Conservation (phyloP, 371 early-diverging fungal genomes). For the Rhizomucor miehei region DNA sequence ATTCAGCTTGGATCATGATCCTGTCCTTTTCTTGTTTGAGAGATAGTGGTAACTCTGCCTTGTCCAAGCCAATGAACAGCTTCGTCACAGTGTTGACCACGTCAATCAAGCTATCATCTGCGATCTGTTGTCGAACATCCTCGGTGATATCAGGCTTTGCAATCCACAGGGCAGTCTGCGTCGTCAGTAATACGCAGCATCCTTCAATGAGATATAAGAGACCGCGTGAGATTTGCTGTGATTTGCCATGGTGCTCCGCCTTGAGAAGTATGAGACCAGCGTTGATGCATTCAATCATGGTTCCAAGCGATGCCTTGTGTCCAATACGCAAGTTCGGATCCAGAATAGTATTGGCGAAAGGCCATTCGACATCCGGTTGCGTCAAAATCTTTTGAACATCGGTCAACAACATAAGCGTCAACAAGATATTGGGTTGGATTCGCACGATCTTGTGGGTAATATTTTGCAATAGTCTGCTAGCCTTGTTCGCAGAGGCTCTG, state of each 20-base stretch:
- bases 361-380: slow-evolving; percentile 21
- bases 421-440: slow-evolving; percentile 18
- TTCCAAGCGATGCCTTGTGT: slow-evolving; percentile 28
- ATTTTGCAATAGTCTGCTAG: slow-evolving; percentile 15
- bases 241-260: slow-evolving; percentile 15
- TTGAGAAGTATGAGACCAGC: slow-evolving; percentile 18
- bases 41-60: background rate
- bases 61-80: slow-evolving; percentile 1
- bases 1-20: slow-evolving; percentile 2
- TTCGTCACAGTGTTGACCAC: slow-evolving; percentile 21
- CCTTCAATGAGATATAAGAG: slow-evolving; percentile 24
- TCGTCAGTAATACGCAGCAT: slow-evolving; percentile 20
- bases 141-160: slow-evolving; percentile 28
- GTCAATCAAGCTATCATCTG: slow-evolving; percentile 26
- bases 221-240: background rate
- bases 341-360: slow-evolving; percentile 35
- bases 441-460: slow-evolving; percentile 11
- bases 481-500: slow-evolving; percentile 5
- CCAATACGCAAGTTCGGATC: slow-evolving; percentile 19
- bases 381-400: slow-evolving; percentile 20
- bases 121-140: slow-evolving; percentile 21
- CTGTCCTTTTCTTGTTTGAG: slow-evolving; percentile 7
- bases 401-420: slow-evolving; percentile 21
- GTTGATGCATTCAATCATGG: slow-evolving; percentile 30
- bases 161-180: slow-evolving; percentile 35